A percentile compares a stretch with the other conserved stretches of the same genome.
phyloP scores from a whole-genome alignment of 2,329 filamentous ascomycete species.

The Xylariaceae sp. region DNA sequence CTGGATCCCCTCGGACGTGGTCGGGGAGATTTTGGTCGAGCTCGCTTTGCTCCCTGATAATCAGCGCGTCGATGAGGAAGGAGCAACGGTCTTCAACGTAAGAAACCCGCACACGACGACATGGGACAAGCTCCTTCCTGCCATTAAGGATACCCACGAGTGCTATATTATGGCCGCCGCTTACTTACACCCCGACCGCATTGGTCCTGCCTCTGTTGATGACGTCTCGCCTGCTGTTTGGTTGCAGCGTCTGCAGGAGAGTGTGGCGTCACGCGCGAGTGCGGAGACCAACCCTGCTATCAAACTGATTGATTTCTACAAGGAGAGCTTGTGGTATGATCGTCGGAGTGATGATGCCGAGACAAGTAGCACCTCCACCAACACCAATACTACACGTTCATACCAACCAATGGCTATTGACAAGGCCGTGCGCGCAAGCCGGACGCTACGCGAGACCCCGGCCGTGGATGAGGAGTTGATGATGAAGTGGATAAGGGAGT shows the following conservation, averaged over 20 bases:
- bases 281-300: constrained; percentile 31
- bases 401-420: too few species aligned
- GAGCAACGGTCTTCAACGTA: constrained; percentile 11
- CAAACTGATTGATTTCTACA: constrained; percentile 30
- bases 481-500: constrained; percentile 30
- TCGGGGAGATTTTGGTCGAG: constrained; percentile 6
- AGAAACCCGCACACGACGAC: constrained; percentile 4
- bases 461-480: constrained; percentile 30
- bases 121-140: constrained; percentile 3
- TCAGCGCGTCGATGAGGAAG: not conserved
- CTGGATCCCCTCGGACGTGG: constrained; percentile 12
- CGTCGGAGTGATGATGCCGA: not conserved
- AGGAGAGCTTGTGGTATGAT: constrained; percentile 12
- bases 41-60: not conserved
- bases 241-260: not conserved
- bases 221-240: not conserved
- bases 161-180: not conserved
- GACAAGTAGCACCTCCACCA: constrained; percentile 13
- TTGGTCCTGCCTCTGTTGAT: too few species aligned
- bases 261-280: too few species aligned
- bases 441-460: constrained; percentile 23
- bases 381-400: too few species aligned
- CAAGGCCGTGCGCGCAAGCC: constrained; percentile 17
- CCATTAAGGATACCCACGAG: not conserved
- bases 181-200: too few species aligned